phyloP scores from a whole-genome alignment of 2,329 filamentous ascomycete species.

The Helicocarpus griseus region DNA sequence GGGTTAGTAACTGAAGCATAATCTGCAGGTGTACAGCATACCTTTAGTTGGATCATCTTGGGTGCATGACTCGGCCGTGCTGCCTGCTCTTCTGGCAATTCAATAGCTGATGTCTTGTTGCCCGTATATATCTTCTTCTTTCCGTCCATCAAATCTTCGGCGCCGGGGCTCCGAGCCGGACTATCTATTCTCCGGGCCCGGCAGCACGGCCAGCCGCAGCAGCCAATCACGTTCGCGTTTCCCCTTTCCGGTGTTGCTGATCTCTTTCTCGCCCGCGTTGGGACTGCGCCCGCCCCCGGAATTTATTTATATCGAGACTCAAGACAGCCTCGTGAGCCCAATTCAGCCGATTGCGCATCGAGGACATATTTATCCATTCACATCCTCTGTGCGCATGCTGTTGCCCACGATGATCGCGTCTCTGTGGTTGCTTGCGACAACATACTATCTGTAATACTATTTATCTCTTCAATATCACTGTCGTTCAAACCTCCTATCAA shows the following conservation, averaged over 20 bases:
- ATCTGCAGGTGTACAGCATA: constrained; percentile 10
- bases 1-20: neutral
- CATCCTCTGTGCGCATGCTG: too few relatives aligned
- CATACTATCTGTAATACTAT: neutral
- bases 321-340: too few relatives aligned
- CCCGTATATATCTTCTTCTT: constrained; percentile 6
- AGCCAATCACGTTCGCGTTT: neutral
- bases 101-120: too few relatives aligned
- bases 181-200: neutral
- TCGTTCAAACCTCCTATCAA: neutral
- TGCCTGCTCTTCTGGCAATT: neutral
- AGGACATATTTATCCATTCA: too few relatives aligned
- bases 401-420: constrained; percentile 2
- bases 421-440: neutral
- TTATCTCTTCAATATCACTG: neutral
- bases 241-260: neutral
- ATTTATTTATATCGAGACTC: too few relatives aligned
- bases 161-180: neutral
- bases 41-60: constrained; percentile 91
- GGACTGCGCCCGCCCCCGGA: too few relatives aligned
- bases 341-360: too few relatives aligned
- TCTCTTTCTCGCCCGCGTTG: too few relatives aligned
- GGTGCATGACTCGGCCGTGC: constrained; percentile 23
- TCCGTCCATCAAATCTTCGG: neutral
- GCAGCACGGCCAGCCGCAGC: neutral